Base-by-base conservation (phyloP, 805 yeast species). In the Tanozyma kutaoensis region DNA sequence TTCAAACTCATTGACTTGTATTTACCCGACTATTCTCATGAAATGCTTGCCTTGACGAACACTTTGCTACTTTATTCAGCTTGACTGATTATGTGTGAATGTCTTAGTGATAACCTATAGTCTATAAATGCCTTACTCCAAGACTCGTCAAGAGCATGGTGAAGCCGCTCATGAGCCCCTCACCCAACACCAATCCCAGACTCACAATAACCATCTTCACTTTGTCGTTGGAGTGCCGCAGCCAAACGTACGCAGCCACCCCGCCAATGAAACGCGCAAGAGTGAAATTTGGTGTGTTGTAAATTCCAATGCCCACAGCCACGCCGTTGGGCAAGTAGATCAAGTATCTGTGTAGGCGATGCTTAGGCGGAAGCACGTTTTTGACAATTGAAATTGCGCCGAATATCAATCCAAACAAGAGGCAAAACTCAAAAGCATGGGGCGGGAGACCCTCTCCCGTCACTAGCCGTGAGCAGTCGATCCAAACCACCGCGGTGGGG, bases 401-500 rank as follows among this genome's bases (percentile, higher is more conserved):
- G 50, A 86, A 85, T 0, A 74, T 38, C 1, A 67, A 33, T 0
- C 88, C 93, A 42, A 84, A 72, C 0, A 58, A 32, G 4, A 77
- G 43, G 0, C 82, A 65, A 38, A 72, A 68, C 28, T 61, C 68
- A 31, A 62, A 53, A 1, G 85, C 95, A 31, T 67, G 66, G 1
- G 84, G 79, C 0, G 98, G 98, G 14, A 91, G 57, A 0, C 94
- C 95, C 30, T 76, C 66, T 1, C 97, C 98, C 1, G 88, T 80
- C 18, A 88, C 95, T 21, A 88, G 60, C 30, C 98, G 59, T 1
- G 96, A 84, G 47, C 97, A 86, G 48, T 88, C 97, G 24, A 88
- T 76, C 98, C 98, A 88, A 14, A 88, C 84, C 3, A 84, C 71
- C 0, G 97, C 95, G 0, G 98, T 91, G 4, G 98, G 98, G 20